Conservation (phyloP, 805 yeast genomes). For the Saccharomycopsis fibuligera region DNA sequence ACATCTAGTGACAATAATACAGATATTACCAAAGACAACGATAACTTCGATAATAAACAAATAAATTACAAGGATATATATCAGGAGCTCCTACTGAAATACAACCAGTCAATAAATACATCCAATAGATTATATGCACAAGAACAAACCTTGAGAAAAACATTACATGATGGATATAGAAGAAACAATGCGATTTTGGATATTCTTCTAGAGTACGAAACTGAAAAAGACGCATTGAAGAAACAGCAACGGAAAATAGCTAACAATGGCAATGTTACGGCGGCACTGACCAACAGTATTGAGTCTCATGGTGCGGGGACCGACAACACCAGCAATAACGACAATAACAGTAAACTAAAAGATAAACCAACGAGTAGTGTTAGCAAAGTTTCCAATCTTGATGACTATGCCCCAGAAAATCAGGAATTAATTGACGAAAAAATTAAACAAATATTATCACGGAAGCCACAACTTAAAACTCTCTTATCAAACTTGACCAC, state of each 20-base stretch:
- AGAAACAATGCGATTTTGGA: conserved; percentile 13
- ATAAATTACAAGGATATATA: conserved; percentile 6
- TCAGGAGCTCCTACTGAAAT: conserved; percentile 2
- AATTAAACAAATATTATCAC: not conserved
- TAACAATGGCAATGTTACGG: no score
- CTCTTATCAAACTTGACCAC: not conserved
- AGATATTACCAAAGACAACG: no score
- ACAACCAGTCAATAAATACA: not conserved
- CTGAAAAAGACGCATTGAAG: not conserved
- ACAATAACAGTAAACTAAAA: not conserved
- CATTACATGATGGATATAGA: not conserved
- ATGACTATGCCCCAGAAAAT: no score
- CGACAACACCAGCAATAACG: not conserved
- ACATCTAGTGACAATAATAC: no score
- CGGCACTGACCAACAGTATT: not conserved
- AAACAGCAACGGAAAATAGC: no score
- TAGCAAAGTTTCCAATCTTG: no score
- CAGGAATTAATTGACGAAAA: no score
- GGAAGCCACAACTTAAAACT: conserved; percentile 4
- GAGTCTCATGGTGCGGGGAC: not conserved
- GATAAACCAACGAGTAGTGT: no score
- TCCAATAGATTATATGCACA: conserved; percentile 5
- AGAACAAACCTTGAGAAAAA: conserved; percentile 8
- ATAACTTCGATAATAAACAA: not conserved
- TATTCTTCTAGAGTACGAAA: conserved; percentile 8